Evolutionary conservation across 768 basidiomycete species (phyloP).

Genomic region (Coprinopsis sp.): DNA sequence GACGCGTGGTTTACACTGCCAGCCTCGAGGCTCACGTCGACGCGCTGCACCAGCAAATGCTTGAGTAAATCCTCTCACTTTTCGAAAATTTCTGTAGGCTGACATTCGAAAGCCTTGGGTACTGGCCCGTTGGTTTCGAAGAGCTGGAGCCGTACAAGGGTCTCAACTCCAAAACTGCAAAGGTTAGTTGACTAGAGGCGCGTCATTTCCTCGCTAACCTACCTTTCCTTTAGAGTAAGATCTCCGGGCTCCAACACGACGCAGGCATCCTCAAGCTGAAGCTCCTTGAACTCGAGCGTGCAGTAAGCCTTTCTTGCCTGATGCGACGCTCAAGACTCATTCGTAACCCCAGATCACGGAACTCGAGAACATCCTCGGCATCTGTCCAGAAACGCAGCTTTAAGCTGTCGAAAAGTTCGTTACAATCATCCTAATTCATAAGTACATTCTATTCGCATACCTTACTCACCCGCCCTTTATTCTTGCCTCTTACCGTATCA

Average conservation of each 20-base stretch:
- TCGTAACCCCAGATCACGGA: no score
- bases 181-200: constrained; percentile 40
- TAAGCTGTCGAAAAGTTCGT: no score
- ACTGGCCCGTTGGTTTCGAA: constrained; percentile 52
- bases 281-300: constrained; percentile 63
- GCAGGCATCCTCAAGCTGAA: constrained; percentile 54
- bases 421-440: no score
- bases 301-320: constrained; percentile 40
- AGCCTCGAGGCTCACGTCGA: constrained; percentile 74
- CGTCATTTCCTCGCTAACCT: background rate
- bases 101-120: constrained; percentile 31
- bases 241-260: constrained; percentile 66
- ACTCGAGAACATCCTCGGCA: no score
- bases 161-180: constrained; percentile 72
- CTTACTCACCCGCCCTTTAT: no score
- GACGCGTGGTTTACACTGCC: constrained; percentile 67
- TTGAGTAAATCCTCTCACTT: constrained; percentile 25
- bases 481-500: no score
- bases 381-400: no score
- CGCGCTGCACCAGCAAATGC: constrained; percentile 54
- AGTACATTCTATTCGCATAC: no score
- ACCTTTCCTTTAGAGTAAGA: constrained; percentile 54
- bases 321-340: background rate
- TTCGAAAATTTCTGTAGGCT: no score
- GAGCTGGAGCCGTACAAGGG: constrained; percentile 62